These are phyloP conservation scores for Clitopilus passeckerianus DNA, from an alignment of 768 basidiomycete genomes.

Conservation along the genomic window DNA sequence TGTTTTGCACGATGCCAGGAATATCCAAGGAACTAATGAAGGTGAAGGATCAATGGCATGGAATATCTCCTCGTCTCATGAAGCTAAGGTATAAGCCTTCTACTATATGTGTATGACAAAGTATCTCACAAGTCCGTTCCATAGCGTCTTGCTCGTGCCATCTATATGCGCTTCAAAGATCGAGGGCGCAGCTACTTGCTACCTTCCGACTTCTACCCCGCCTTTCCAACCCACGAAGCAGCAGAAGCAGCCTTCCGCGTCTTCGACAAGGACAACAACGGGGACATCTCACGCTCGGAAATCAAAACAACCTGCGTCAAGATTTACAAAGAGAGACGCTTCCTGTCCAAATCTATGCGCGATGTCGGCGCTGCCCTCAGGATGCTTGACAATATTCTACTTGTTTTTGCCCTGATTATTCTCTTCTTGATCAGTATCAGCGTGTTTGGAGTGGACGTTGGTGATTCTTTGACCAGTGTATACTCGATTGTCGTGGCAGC, in stretches of 20 bases:
- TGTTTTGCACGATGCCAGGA: conserved; percentile 72
- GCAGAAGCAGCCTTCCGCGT: conserved; percentile 69
- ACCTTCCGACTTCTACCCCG: conserved; percentile 67
- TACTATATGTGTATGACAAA: not conserved
- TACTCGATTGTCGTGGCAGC: conserved; percentile 70
- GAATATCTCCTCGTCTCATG: conserved; percentile 51
- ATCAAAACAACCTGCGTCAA: conserved; percentile 64
- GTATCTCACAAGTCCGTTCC: not conserved
- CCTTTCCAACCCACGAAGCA: conserved; percentile 50
- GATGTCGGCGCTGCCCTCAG: conserved; percentile 66
- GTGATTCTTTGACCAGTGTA: conserved; percentile 63
- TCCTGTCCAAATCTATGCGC: conserved; percentile 70
- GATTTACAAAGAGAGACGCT: conserved; percentile 76
- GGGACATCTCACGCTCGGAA: conserved; percentile 72
- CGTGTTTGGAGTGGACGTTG: conserved; percentile 64
- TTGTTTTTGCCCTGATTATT: conserved; percentile 58
- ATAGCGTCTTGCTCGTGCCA: conserved; percentile 64
- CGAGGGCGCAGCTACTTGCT: conserved; percentile 54
- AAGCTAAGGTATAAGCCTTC: conserved; percentile 53
- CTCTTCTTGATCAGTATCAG: conserved; percentile 72
- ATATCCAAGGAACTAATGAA: conserved; percentile 49
- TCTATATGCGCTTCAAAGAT: conserved; percentile 58
- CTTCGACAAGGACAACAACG: conserved; percentile 74
- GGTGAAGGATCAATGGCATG: conserved; percentile 39
- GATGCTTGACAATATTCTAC: conserved; percentile 58